Evolutionary conservation across 2,329 filamentous ascomycete species (phyloP).

Genomic region (Beauveria pseudobassiana): DNA sequence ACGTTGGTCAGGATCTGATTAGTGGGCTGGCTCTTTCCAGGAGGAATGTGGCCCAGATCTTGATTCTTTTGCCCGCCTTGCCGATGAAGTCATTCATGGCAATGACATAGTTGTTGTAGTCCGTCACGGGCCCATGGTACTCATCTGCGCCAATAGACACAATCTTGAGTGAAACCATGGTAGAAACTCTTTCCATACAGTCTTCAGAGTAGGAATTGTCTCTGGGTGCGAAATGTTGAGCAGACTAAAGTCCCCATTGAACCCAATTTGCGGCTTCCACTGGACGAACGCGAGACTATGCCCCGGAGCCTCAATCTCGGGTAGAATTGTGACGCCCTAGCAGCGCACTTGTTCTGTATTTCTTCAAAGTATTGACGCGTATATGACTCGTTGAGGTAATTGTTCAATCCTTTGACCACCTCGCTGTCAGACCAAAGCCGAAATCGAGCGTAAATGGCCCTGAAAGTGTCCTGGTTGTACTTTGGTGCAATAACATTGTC

Average conservation of each 20-base stretch:
- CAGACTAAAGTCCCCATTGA: constrained; percentile 38
- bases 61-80: constrained; percentile 34
- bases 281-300: constrained; percentile 50
- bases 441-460: constrained; percentile 48
- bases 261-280: constrained; percentile 49
- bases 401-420: constrained; percentile 39
- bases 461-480: constrained; percentile 39
- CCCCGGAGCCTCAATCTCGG: constrained; percentile 53
- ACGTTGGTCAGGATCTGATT: constrained; percentile 10
- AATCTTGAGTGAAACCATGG: constrained; percentile 49
- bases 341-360: constrained; percentile 44
- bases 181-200: constrained; percentile 44
- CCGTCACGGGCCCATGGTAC: constrained; percentile 38
- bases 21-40: constrained; percentile 13
- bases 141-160: constrained; percentile 51
- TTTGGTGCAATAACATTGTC: constrained; percentile 45
- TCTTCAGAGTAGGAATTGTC: constrained; percentile 41
- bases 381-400: constrained; percentile 47
- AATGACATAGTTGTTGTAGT: constrained; percentile 41
- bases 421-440: constrained; percentile 42
- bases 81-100: constrained; percentile 38
- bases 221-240: constrained; percentile 39
- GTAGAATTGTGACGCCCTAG: constrained; percentile 50
- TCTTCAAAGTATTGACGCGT: constrained; percentile 41
- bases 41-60: constrained; percentile 42